Evolutionary conservation across 108 stramenopile genomes (phyloP).

Genomic region (Skeletonema potamos): DNA sequence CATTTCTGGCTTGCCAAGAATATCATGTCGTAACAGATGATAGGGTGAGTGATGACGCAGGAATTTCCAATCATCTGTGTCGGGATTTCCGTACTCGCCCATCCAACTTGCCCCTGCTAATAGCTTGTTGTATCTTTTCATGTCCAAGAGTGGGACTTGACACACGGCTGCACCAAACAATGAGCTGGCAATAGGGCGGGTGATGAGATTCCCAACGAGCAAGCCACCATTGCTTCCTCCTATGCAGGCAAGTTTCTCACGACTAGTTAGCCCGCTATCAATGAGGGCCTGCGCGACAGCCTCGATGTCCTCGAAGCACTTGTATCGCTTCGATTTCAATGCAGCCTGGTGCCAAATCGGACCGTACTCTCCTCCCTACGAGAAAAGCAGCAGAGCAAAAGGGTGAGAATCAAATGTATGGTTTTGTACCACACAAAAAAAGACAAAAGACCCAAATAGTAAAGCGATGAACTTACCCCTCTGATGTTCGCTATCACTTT

Average conservation of each 20-base stretch:
- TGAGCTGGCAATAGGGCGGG: constrained; percentile 59
- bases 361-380: constrained; percentile 67
- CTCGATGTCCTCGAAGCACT: constrained; percentile 92
- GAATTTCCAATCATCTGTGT: constrained; percentile 85
- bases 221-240: constrained; percentile 64
- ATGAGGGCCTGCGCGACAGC: constrained; percentile 87
- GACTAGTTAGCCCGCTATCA: constrained; percentile 57
- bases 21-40: constrained; percentile 42
- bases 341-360: constrained; percentile 88
- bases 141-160: constrained; percentile 92
- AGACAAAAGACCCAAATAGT: too few species aligned
- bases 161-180: constrained; percentile 90
- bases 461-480: constrained; percentile 58
- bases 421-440: too few species aligned
- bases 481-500: constrained; percentile 92
- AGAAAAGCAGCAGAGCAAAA: too few species aligned
- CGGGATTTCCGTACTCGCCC: constrained; percentile 95
- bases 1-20: constrained; percentile 8
- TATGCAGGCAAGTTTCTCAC: constrained; percentile 75
- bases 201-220: constrained; percentile 81
- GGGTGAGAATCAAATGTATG: too few species aligned
- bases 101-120: constrained; percentile 94
- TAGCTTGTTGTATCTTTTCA: constrained; percentile 80
- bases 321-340: constrained; percentile 76
- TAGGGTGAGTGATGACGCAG: constrained; percentile 79